Conservation (phyloP, 306 rosid species). For the Trifolium repens region DNA sequence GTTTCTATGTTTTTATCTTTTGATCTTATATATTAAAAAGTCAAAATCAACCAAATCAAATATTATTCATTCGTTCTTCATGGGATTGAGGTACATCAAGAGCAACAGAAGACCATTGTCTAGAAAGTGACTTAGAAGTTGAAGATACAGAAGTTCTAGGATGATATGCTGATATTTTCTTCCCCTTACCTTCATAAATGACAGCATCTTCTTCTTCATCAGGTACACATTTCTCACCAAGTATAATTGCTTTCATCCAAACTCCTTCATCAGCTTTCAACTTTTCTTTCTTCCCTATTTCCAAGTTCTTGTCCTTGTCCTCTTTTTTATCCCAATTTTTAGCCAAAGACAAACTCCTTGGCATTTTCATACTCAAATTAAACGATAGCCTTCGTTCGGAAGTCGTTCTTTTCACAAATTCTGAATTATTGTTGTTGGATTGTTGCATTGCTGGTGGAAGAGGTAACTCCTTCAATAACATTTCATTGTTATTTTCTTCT, state of each 20-base stretch:
- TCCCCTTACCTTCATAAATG: constrained; percentile 66
- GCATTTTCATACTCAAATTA: constrained; percentile 53
- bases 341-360: constrained; percentile 59
- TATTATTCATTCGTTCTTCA: constrained; percentile 24
- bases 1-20: background rate
- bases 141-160: constrained; percentile 50
- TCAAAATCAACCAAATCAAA: constrained; percentile 16
- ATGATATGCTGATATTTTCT: constrained; percentile 71
- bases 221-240: constrained; percentile 79
- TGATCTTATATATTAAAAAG: background rate
- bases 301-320: background rate
- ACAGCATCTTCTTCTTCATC: constrained; percentile 59
- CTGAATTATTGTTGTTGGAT: background rate
- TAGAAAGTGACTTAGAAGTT: constrained; percentile 48
- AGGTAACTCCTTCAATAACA: constrained; percentile 48
- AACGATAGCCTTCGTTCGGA: constrained; percentile 52
- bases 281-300: constrained; percentile 34
- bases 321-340: constrained; percentile 42
- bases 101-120: constrained; percentile 55
- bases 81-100: constrained; percentile 27
- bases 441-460: constrained; percentile 56
- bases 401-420: constrained; percentile 43
- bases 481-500: constrained; percentile 21
- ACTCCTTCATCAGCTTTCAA: constrained; percentile 61
- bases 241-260: constrained; percentile 84